These are phyloP conservation scores for Amanita phalloides DNA, from an alignment of 768 basidiomycete genomes.

Conservation along the genomic window DNA sequence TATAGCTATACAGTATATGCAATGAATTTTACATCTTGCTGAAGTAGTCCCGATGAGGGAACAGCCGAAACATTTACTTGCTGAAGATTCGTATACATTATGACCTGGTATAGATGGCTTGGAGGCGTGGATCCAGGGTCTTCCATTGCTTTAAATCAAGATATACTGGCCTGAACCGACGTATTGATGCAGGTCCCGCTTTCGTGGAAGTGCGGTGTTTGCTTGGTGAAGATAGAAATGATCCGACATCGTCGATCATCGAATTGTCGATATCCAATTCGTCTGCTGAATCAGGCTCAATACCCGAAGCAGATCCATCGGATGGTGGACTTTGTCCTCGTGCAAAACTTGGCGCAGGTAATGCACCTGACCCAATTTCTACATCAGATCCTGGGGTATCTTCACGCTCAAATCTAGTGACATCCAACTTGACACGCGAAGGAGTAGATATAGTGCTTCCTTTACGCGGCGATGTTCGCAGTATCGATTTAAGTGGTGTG, in stretches of 20 bases:
- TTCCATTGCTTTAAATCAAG: conserved; percentile 10
- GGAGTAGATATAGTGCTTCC: conserved; percentile 1
- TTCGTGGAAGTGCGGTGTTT: not conserved
- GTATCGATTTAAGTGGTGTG: conserved; percentile 8
- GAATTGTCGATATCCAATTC: not conserved
- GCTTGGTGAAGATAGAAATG: not conserved
- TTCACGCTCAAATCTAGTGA: not conserved
- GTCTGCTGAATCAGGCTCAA: not conserved
- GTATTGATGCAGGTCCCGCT: not conserved
- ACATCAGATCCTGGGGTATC: not conserved
- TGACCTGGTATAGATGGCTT: not conserved
- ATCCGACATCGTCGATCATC: not conserved
- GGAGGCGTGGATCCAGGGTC: conserved; percentile 3
- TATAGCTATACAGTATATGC: too few species aligned
- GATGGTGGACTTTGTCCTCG: not conserved
- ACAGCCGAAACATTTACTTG: not conserved
- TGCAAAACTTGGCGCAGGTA: not conserved
- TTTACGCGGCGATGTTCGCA: conserved; percentile 9
- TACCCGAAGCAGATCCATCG: not conserved
- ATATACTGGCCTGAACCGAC: conserved; percentile 10
- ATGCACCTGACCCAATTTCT: not conserved
- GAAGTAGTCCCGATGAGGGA: too few species aligned
- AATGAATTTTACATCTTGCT: too few species aligned
- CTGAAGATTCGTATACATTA: not conserved
- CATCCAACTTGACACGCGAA: not conserved